Evolutionary conservation across 2,329 filamentous ascomycete species (phyloP), one percentile per base, ranked within the genome.

Genomic region (Fusarium drepaniforme): DNA sequence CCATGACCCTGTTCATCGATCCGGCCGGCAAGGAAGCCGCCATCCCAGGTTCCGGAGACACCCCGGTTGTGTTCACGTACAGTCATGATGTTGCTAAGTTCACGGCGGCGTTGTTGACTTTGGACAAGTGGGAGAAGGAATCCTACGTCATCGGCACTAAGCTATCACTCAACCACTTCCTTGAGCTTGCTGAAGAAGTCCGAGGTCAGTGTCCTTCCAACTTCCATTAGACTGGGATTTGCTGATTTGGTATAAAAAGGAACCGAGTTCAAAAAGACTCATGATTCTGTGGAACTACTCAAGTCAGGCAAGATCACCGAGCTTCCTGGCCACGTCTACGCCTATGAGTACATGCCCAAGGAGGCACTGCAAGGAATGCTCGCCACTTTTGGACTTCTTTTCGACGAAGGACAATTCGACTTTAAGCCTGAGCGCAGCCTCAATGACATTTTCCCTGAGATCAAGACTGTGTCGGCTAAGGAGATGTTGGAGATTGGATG

Each of bases 401-500:
- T 56, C 21, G 51, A 56, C 3, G 51, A 56, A 28, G 51, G 51
- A 12, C 38, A 58, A 4, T 66, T 66, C n/a, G 25, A 66, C 33
- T 59, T 66, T 15, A 35, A 59, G 28, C 51, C 63, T 6, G 38
- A 66, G 35, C 38, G 56, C 8, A 66, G 37, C 16, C 40, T 66
- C 4, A 66, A 66, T 12, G 53, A 59, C 18, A 37, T 59, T 11
- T 66, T 66, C n/a, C 63, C 53, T 3, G 63, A 66, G 16, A 66
- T 66, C 12, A 21, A 59, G 33, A 53, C 63, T 37, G 35, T 59
- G 8, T 66, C 53, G 12, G 53, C 23, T 1, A 59, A 66, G 40
- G 30, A 66, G 21, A 58, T 66, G 25, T 25, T 66, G 37, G 62
- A 64, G 35, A 57, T 64, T 64, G 62, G 62, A 38, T 64, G 62